These are phyloP conservation scores for Lecanicillium sp. DNA, from an alignment of 2,329 filamentous ascomycete genomes.

Conservation along the genomic window DNA sequence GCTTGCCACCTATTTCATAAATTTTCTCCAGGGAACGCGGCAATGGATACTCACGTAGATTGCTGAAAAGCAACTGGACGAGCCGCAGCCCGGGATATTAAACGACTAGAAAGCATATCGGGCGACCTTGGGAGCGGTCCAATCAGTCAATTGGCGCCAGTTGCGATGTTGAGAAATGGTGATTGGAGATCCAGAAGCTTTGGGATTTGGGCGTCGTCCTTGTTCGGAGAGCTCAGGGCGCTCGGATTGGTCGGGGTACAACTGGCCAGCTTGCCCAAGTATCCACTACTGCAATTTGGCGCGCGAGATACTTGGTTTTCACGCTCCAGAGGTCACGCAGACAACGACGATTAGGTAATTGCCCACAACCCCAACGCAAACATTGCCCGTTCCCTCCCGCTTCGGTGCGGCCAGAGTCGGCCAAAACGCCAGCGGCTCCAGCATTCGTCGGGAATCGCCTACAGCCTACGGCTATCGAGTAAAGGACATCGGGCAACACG, in stretches of 20 bases:
- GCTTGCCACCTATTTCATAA: conserved; percentile 1
- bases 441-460: conserved; percentile 2
- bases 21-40: background rate
- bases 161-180: conserved; percentile 8
- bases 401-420: conserved; percentile 7
- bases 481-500: background rate
- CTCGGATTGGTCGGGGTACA: conserved; percentile 6
- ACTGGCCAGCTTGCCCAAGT: background rate
- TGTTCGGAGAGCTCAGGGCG: conserved; percentile 11
- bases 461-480: background rate
- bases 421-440: background rate
- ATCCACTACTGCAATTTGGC: conserved; percentile 3
- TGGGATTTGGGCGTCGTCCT: conserved; percentile 7
- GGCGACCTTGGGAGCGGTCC: conserved; percentile 15
- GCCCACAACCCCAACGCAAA: conserved; percentile 1
- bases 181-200: conserved; percentile 3
- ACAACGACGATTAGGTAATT: conserved; percentile 8
- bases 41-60: conserved; percentile 36
- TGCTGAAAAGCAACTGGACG: conserved; percentile 46
- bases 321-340: conserved; percentile 1
- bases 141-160: conserved; percentile 18
- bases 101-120: conserved; percentile 52
- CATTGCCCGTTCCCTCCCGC: background rate
- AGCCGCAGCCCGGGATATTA: conserved; percentile 50
- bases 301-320: too few species aligned